Evolutionary conservation across 768 basidiomycete species (phyloP).

Genomic region (Macrolepiota fuliginosa): DNA sequence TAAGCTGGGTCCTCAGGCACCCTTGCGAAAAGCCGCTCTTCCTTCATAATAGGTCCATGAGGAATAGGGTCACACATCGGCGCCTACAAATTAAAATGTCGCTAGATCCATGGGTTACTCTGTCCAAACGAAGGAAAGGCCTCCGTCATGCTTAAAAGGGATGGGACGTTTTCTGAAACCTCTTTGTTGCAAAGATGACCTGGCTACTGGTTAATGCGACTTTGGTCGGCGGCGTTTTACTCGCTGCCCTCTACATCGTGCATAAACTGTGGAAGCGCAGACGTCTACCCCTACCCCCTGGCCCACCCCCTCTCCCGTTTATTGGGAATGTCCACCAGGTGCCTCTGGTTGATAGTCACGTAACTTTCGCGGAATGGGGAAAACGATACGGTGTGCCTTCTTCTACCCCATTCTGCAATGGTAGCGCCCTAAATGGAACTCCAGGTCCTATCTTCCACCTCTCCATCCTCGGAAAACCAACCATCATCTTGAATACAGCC

Average conservation of each 20-base stretch:
- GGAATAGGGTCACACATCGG: background rate
- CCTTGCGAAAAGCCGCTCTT: background rate
- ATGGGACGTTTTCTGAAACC: background rate
- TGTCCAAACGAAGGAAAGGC: background rate
- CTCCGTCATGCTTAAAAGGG: background rate
- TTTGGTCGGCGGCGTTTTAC: background rate
- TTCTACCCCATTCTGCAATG: background rate
- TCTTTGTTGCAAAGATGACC: background rate
- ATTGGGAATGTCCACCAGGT: conserved; percentile 9
- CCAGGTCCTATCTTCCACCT: conserved; percentile 2
- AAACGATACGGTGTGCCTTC: conserved; percentile 6
- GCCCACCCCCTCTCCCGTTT: conserved; percentile 2
- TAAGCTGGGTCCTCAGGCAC: background rate
- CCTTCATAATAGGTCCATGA: background rate
- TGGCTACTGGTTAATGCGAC: background rate
- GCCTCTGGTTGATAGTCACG: background rate
- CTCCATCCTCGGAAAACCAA: conserved; percentile 2
- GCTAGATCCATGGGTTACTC: background rate
- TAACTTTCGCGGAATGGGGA: conserved; percentile 4
- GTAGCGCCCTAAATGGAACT: background rate
- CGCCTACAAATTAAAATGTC: background rate
- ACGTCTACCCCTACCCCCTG: conserved; percentile 1
- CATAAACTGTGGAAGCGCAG: conserved; percentile 4
- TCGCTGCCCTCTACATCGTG: background rate
- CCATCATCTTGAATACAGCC: conserved; percentile 21